A percentile compares a stretch with the other conserved stretches of the same genome.
Evolutionary conservation across 306 rosid genomes (phyloP).

Genomic region (Quercus variabilis): DNA sequence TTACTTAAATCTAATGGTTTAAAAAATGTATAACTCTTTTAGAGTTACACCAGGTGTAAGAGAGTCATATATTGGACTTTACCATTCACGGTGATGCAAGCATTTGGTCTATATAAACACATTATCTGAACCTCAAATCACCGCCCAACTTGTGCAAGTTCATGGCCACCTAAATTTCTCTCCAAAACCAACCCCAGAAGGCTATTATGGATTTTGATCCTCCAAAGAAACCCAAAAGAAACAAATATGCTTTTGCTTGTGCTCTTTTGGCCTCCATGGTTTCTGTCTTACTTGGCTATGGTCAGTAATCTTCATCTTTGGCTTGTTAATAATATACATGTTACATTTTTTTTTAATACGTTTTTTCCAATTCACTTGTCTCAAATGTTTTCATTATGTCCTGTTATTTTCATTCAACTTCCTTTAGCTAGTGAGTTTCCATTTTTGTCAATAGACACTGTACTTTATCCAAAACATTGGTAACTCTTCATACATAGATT

Average conservation of each 20-base stretch:
- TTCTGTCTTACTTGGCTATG: constrained; percentile 80
- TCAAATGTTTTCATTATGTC: no score
- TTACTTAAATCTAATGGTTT: no score
- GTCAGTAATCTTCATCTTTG: constrained; percentile 23
- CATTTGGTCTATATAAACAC: constrained; percentile 23
- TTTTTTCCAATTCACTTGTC: no score
- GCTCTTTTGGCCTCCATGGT: constrained; percentile 78
- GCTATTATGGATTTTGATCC: constrained; percentile 44
- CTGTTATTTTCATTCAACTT: no score
- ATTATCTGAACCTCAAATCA: neutral
- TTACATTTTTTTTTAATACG: no score
- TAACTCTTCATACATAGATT: no score
- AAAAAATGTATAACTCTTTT: no score
- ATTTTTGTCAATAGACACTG: no score
- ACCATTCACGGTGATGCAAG: constrained; percentile 14
- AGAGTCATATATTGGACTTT: neutral
- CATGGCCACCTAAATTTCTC: neutral
- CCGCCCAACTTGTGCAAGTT: neutral
- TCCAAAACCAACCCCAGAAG: constrained; percentile 10
- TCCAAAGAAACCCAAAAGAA: constrained; percentile 53
- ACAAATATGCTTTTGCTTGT: constrained; percentile 56
- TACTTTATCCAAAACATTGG: no score
- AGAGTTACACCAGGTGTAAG: no score
- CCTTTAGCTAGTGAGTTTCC: no score
- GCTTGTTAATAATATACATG: no score